phyloP scores from a whole-genome alignment of 2,329 filamentous ascomycete species.

The Cephalotrichum gorgonifer region DNA sequence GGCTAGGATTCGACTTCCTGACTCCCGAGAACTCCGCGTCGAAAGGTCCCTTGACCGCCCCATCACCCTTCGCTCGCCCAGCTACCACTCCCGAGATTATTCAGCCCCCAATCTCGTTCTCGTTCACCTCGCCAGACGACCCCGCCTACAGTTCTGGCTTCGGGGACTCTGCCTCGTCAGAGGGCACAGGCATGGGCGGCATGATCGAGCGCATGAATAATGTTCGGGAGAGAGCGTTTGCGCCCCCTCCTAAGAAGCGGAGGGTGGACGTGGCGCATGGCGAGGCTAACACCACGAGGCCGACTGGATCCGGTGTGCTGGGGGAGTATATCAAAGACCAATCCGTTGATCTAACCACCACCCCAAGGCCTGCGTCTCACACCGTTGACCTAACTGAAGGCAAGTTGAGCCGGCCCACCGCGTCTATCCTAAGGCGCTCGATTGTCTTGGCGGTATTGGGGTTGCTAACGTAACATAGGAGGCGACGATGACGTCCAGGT shows the following conservation, averaged over 20 bases:
- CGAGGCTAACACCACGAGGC: slow-evolving; percentile 26
- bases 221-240: slow-evolving; percentile 52
- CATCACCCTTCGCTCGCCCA: neutral
- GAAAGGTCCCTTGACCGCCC: neutral
- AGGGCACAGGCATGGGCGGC: slow-evolving; percentile 33
- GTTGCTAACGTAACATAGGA: slow-evolving; percentile 21
- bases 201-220: slow-evolving; percentile 71
- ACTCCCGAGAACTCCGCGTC: neutral
- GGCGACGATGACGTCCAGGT: slow-evolving; percentile 51
- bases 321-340: slow-evolving; percentile 57
- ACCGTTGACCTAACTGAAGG: slow-evolving; percentile 51
- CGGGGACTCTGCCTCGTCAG: slow-evolving; percentile 9
- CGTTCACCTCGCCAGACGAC: slow-evolving; percentile 1
- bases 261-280: slow-evolving; percentile 35
- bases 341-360: slow-evolving; percentile 14
- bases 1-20: neutral
- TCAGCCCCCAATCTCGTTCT: neutral
- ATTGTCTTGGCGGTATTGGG: neutral
- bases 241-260: slow-evolving; percentile 53
- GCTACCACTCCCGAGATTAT: neutral
- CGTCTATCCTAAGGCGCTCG: slow-evolving; percentile 3
- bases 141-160: slow-evolving; percentile 8
- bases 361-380: slow-evolving; percentile 19
- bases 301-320: slow-evolving; percentile 44
- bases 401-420: slow-evolving; percentile 12